Evolutionary conservation across 306 rosid genomes (phyloP), one percentile per base, ranked within the genome.

Genomic region (Vigna radiata): DNA sequence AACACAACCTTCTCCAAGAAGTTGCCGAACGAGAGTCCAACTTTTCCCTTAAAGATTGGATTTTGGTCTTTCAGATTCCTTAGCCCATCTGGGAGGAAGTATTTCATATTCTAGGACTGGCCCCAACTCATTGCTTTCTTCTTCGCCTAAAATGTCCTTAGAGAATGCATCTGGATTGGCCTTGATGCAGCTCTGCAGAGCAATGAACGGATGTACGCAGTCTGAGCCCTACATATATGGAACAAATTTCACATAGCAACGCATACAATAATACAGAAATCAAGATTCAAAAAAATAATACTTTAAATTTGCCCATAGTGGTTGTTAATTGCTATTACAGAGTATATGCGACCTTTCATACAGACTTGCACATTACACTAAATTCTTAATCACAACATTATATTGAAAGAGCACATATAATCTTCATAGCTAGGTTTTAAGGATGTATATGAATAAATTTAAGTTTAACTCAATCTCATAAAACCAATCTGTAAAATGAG

Each of bases 141-240:
- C 91, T 75, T 74, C 90, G 0, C 81, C 91, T 55, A 88, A 77
- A 73, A 84, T 17, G 63, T 87, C 91, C 73, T 87, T 83, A 13
- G 97, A 88, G 80, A 94, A 94, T 9, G 95, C 93, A 80, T 87
- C 44, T 44, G 97, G 98, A 77, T 95, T 84, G 74, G 91, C 91
- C 86, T 90, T 95, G 81, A 95, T 92, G 86, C 97, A 95, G 68
- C 85, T 89, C 88, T 95, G 97, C 84, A 95, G 83, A 58, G 89
- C 89, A 66, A 95, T 87, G 72, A 95, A 92, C 31, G 97, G 96
- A 72, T 83, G 86, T 79, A 92, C 95, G 61, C 97, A 95, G 84
- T 90, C 97, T 25, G 97, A 95, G 54, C 98, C 98, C 95, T 94
- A 23, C 76, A 81, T 78, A 76, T 85, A 18, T 60, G 75, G 63